phyloP scores from a whole-genome alignment of 1,284 basidiomycete species.

The Cystobasidiaceae sp. region DNA sequence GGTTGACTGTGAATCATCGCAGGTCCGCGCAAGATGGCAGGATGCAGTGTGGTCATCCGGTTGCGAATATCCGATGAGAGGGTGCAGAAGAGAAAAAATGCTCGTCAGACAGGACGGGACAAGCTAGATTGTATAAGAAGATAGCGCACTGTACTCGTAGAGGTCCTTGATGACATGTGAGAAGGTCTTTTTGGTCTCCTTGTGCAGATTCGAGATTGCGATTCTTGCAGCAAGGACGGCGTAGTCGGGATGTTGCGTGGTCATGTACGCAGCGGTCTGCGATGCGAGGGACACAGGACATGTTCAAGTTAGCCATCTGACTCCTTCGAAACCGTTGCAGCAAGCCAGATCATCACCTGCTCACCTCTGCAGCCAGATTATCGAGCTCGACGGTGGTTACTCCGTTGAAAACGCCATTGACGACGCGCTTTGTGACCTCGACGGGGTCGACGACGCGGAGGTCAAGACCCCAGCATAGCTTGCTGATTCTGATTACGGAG shows the following conservation, averaged over 20 bases:
- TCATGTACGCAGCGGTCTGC: slow-evolving; percentile 95
- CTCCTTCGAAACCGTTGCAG: background rate
- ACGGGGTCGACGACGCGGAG: slow-evolving; percentile 88
- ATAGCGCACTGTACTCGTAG: slow-evolving; percentile 70
- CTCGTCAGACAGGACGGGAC: background rate
- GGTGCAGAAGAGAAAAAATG: background rate
- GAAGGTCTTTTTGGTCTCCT: slow-evolving; percentile 97
- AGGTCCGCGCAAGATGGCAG: background rate
- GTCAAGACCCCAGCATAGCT: slow-evolving; percentile 96
- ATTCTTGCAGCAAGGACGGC: slow-evolving; percentile 97
- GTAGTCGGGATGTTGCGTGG: slow-evolving; percentile 73
- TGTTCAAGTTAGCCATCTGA: background rate
- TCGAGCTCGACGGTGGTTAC: slow-evolving; percentile 97
- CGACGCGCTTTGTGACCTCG: slow-evolving; percentile 90
- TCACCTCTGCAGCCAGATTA: slow-evolving; percentile 54
- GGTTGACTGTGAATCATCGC: slow-evolving; percentile 64
- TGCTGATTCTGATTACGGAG: slow-evolving; percentile 61
- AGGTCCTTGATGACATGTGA: slow-evolving; percentile 86
- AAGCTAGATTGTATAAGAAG: background rate
- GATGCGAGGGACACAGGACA: background rate
- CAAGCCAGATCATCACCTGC: background rate
- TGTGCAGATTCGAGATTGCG: slow-evolving; percentile 97
- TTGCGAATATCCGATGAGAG: too few species aligned
- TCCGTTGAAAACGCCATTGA: slow-evolving; percentile 72
- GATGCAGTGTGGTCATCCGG: background rate